Percentiles rank a stretch among this genome's conserved stretches.
These are phyloP conservation scores for Pleurotus citrinopileatus DNA, from an alignment of 768 basidiomycete genomes.

Conservation along the genomic window DNA sequence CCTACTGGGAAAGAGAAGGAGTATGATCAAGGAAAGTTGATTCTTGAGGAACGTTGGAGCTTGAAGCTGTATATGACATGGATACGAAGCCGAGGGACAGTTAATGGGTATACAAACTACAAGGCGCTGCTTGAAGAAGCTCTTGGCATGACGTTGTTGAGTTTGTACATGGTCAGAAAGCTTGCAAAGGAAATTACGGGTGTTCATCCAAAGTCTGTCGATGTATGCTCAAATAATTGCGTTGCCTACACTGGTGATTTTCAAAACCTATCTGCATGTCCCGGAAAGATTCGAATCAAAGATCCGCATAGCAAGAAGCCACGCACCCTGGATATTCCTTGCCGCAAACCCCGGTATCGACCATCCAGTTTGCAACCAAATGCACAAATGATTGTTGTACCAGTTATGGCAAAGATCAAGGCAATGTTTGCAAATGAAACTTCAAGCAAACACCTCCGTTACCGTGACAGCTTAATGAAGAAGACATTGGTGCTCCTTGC, in stretches of 20 bases:
- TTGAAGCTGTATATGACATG: constrained; percentile 22
- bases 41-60: constrained; percentile 10
- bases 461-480: constrained; percentile 21
- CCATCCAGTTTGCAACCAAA: constrained; percentile 11
- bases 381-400: constrained; percentile 22
- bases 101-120: constrained; percentile 20
- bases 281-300: constrained; percentile 12
- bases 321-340: constrained; percentile 7
- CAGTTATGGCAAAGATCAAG: constrained; percentile 21
- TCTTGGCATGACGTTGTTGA: constrained; percentile 17
- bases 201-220: constrained; percentile 15
- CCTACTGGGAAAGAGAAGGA: background rate
- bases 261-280: constrained; percentile 11
- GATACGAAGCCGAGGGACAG: constrained; percentile 21
- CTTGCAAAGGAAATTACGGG: constrained; percentile 16
- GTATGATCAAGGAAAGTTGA: background rate
- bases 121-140: constrained; percentile 16
- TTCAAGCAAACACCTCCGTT: constrained; percentile 18
- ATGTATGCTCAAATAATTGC: constrained; percentile 24
- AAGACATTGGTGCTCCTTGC: constrained; percentile 18
- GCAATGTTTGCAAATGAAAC: constrained; percentile 27
- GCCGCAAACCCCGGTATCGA: constrained; percentile 15
- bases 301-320: background rate
- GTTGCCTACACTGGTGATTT: constrained; percentile 24
- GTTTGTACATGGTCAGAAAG: constrained; percentile 16